Evolutionary conservation across 257 asterid species (phyloP).

Genomic region (Ophiorrhiza pumila): DNA sequence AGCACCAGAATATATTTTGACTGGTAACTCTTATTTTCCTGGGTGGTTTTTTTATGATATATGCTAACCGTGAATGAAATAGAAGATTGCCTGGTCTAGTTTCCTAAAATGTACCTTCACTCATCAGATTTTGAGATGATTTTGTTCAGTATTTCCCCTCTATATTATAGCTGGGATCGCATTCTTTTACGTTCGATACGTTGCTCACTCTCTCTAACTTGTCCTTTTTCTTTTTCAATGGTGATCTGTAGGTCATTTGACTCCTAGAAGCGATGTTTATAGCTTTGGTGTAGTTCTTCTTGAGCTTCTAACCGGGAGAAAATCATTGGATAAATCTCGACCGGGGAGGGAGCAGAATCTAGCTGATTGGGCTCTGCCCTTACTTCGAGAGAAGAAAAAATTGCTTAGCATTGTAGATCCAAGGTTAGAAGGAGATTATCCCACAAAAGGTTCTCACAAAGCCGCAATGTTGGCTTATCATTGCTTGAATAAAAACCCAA

Average conservation of each 20-base stretch:
- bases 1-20: conserved; percentile 76
- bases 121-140: neutral
- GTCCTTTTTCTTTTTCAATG: neutral
- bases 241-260: conserved; percentile 14
- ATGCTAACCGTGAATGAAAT: neutral
- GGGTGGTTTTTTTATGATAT: neutral
- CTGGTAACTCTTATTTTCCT: conserved; percentile 34
- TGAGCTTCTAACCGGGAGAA: conserved; percentile 79
- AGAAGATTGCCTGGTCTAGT: neutral
- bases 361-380: conserved; percentile 88
- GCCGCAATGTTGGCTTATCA: conserved; percentile 93
- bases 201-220: neutral
- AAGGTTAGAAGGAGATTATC: conserved; percentile 74
- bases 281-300: conserved; percentile 91
- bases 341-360: conserved; percentile 80
- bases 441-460: conserved; percentile 62
- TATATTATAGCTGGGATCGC: neutral
- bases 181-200: neutral
- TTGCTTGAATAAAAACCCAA: conserved; percentile 77
- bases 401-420: conserved; percentile 72
- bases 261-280: conserved; percentile 85
- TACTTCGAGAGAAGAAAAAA: conserved; percentile 76
- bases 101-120: neutral
- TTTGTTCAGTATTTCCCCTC: neutral
- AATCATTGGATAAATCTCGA: conserved; percentile 68